A percentile compares a stretch with the other conserved stretches of the same genome.
These are phyloP conservation scores for Fusarium verrucosum DNA, from an alignment of 2,329 filamentous ascomycete genomes.

Conservation along the genomic window DNA sequence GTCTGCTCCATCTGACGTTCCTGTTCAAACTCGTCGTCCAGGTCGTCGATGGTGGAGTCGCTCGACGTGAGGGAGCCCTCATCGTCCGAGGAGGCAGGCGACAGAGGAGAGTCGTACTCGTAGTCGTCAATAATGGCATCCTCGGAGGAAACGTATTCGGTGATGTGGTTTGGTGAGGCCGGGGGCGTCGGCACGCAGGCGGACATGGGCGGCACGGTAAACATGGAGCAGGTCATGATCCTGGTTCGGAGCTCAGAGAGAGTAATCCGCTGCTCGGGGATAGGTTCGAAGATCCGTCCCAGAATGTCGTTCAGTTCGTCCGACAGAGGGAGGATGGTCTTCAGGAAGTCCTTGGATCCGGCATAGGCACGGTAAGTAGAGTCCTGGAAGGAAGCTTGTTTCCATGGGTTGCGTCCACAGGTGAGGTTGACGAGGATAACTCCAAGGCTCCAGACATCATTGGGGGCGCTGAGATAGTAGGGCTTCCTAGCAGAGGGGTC, in stretches of 20 bases:
- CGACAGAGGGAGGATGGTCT: slow-evolving; percentile 91
- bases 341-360: slow-evolving; percentile 85
- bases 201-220: slow-evolving; percentile 64
- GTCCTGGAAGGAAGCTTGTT: slow-evolving; percentile 91
- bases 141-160: slow-evolving; percentile 60
- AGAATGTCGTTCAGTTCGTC: slow-evolving; percentile 89
- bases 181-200: slow-evolving; percentile 51
- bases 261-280: slow-evolving; percentile 83
- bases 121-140: slow-evolving; percentile 55
- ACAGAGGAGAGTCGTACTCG: slow-evolving; percentile 59
- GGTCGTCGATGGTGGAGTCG: slow-evolving; percentile 61
- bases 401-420: slow-evolving; percentile 98
- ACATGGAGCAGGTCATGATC: slow-evolving; percentile 79
- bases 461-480: slow-evolving; percentile 90
- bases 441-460: slow-evolving; percentile 98
- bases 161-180: slow-evolving; percentile 54
- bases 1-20: slow-evolving; percentile 53
- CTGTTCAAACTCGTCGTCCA: slow-evolving; percentile 59
- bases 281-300: slow-evolving; percentile 84
- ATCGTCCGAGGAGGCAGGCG: slow-evolving; percentile 64
- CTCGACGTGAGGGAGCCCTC: slow-evolving; percentile 66
- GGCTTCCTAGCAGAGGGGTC: slow-evolving; percentile 78
- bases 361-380: slow-evolving; percentile 93
- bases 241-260: slow-evolving; percentile 80
- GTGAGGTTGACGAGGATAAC: slow-evolving; percentile 98